These are phyloP conservation scores for Prunus armeniaca DNA, from an alignment of 306 rosid genomes.

Conservation along the genomic window DNA sequence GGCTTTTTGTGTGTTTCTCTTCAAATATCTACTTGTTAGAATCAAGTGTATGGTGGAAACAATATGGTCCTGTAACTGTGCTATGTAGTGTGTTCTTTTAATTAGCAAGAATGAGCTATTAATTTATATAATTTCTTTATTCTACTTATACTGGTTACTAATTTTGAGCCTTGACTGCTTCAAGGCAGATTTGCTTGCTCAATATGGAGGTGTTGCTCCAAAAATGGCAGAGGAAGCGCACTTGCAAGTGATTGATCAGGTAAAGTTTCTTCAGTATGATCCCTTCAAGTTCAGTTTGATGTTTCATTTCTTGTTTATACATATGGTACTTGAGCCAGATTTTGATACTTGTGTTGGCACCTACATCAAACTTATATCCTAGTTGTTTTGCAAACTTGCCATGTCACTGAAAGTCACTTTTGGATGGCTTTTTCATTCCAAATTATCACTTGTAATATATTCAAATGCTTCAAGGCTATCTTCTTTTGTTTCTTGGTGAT, in stretches of 20 bases:
- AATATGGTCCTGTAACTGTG: not conserved
- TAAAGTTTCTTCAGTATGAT: constrained; percentile 12
- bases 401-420: constrained; percentile 2
- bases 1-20: not conserved
- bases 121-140: not conserved
- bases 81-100: not conserved
- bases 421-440: constrained; percentile 3
- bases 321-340: not conserved
- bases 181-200: constrained; percentile 88
- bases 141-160: not conserved
- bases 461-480: constrained; percentile 5
- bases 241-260: constrained; percentile 81
- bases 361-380: not conserved
- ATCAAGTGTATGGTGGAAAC: not conserved
- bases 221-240: constrained; percentile 99
- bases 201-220: constrained; percentile 94
- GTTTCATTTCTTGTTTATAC: not conserved
- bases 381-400: not conserved
- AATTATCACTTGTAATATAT: not conserved
- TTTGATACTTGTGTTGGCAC: not conserved
- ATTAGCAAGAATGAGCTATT: not conserved
- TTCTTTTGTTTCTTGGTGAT: constrained; percentile 8
- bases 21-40: not conserved
- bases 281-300: not conserved
- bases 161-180: constrained; percentile 27